Evolutionary conservation across 1,284 basidiomycete genomes (phyloP), one percentile per base, ranked within the genome.

Genomic region (Schizophyllum amplum): DNA sequence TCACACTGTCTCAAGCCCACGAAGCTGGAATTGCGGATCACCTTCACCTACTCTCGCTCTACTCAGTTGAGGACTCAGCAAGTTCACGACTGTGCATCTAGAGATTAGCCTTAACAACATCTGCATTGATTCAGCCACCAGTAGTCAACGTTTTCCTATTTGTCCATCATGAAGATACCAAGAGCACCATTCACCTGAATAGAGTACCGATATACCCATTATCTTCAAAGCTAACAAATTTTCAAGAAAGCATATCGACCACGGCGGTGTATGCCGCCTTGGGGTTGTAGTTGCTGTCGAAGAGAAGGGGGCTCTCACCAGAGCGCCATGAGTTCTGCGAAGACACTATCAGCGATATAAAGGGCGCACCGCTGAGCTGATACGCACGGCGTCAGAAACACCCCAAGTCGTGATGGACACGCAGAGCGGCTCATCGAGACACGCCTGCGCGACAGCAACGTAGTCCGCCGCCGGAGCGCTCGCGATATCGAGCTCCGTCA

Each of bases 371-470:
- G 33, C 11, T 17, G 17, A 42, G 33, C 33, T n/a, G n/a, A n/a
- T n/a, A n/a, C 33, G 11, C 17, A 42, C 75, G 55, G 65, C 67
- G 63, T 79, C 77, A 60, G 72, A 67, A 53, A 80, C 75, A 63
- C 76, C 76, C 76, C 76, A 78, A 57, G 66, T 68, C 24, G 79
- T 81, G 64, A 80, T 77, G 24, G 73, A 70, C 25, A 80, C 70
- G 60, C 79, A 81, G 22, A 66, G 62, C 6, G 76, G 66, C 1
- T 71, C 71, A 48, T 69, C 69, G 53, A 79, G 63, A 64, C 78
- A 81, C 4, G 78, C 78, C 51, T 75, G 74, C 21, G 72, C 71
- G 51, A 78, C 78, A 11, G 72, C 68, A 27, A 66, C 65, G 65
- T 80, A 80, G 67, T 80, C 78, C 52, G 68, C 73, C 33, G 73